phyloP scores from a whole-genome alignment of 495 filamentous ascomycete genomes.

The Tuber melanosporum region DNA sequence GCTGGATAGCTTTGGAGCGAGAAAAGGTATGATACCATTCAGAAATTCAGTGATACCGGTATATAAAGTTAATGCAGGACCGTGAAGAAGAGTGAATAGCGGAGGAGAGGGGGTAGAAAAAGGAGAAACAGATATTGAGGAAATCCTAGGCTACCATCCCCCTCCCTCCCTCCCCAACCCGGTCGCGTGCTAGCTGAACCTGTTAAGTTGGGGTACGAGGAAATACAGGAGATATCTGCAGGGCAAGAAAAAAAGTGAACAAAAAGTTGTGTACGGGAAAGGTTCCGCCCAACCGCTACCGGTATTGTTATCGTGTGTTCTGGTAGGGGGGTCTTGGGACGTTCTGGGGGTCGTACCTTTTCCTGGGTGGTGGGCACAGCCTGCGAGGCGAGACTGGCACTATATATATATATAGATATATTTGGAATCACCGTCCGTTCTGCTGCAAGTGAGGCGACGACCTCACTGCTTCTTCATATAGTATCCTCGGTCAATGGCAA shows the following conservation, averaged over 20 bases:
- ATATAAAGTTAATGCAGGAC: neutral
- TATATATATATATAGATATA: neutral
- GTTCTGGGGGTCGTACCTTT: neutral
- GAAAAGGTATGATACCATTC: neutral
- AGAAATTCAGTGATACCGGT: neutral
- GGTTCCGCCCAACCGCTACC: neutral
- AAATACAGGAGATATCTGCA: neutral
- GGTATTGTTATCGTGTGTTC: neutral
- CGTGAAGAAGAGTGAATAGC: neutral
- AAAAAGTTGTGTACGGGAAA: neutral
- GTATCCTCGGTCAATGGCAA: neutral
- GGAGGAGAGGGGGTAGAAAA: neutral
- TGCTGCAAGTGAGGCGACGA: neutral
- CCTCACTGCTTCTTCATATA: neutral
- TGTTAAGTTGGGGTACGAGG: neutral
- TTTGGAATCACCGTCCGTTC: neutral
- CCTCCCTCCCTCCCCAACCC: too few relatives aligned
- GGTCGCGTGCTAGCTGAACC: neutral
- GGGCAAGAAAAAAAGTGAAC: neutral
- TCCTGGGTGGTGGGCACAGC: neutral
- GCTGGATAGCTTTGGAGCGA: neutral
- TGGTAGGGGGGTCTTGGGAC: too few relatives aligned
- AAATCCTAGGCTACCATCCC: neutral
- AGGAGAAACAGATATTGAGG: neutral
- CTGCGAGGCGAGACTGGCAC: neutral